phyloP scores from a whole-genome alignment of 345 rosid genomes.

The Cardamine resedifolia region DNA sequence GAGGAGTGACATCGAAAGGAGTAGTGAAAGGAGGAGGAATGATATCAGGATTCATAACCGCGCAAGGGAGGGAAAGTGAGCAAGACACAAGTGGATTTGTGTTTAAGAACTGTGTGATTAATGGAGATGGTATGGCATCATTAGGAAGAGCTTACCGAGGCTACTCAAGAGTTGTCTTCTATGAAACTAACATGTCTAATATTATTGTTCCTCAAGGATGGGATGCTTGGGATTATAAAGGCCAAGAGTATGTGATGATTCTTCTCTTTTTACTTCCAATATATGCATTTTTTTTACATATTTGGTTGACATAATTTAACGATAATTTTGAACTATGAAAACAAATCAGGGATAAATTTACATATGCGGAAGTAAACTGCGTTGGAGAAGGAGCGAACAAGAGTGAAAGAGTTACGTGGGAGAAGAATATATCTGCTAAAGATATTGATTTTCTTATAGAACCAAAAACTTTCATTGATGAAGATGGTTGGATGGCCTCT shows the following conservation, averaged over 20 bases:
- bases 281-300: neutral
- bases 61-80: constrained; percentile 38
- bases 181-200: constrained; percentile 21
- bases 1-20: constrained; percentile 30
- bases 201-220: constrained; percentile 44
- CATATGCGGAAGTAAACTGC: constrained; percentile 39
- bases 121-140: constrained; percentile 34
- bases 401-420: constrained; percentile 47
- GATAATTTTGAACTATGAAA: neutral
- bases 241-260: constrained; percentile 42
- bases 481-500: constrained; percentile 5
- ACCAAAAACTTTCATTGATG: constrained; percentile 34
- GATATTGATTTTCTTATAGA: neutral
- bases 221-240: constrained; percentile 36
- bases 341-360: constrained; percentile 26
- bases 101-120: constrained; percentile 33
- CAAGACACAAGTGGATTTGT: constrained; percentile 35
- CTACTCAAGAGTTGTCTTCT: constrained; percentile 43
- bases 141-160: constrained; percentile 48
- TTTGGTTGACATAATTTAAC: neutral
- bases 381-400: constrained; percentile 43
- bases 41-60: constrained; percentile 44
- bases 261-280: neutral
- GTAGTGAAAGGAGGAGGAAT: neutral
- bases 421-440: constrained; percentile 34